Evolutionary conservation across 2,329 filamentous ascomycete genomes (phyloP).

Genomic region (Lasiodiplodia sp.): DNA sequence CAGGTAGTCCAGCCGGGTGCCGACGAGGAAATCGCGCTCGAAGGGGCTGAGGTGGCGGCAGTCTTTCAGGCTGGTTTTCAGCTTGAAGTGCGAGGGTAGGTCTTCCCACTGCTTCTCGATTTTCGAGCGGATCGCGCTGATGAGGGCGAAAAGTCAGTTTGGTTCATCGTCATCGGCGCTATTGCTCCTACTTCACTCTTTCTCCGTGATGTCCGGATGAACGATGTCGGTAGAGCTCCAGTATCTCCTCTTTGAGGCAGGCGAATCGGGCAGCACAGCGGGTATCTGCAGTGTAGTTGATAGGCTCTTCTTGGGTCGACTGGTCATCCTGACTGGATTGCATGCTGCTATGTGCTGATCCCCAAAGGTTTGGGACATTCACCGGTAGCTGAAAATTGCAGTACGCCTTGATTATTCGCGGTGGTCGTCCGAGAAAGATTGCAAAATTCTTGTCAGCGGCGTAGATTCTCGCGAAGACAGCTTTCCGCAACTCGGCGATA

Average conservation of each 20-base stretch:
- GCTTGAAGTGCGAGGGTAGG: constrained; percentile 38
- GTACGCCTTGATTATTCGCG: constrained; percentile 53
- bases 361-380: not conserved
- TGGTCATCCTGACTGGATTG: constrained; percentile 31
- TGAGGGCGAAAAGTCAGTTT: constrained; percentile 25
- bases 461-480: constrained; percentile 53
- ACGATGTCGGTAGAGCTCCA: constrained; percentile 26
- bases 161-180: not conserved
- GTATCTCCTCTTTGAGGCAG: constrained; percentile 30
- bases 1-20: constrained; percentile 43
- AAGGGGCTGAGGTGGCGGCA: constrained; percentile 33
- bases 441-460: constrained; percentile 57
- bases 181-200: constrained; percentile 29
- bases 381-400: constrained; percentile 44
- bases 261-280: constrained; percentile 30
- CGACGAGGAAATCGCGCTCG: constrained; percentile 44
- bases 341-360: not conserved
- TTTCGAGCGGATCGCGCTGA: not conserved
- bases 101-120: constrained; percentile 36
- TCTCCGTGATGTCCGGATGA: constrained; percentile 6
- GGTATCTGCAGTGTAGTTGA: constrained; percentile 29
- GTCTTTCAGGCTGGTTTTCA: constrained; percentile 32
- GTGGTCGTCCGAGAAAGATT: constrained; percentile 59
- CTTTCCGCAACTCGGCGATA: constrained; percentile 50
- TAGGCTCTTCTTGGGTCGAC: constrained; percentile 9